These are phyloP conservation scores for Cyberlindnera japonica DNA, from an alignment of 805 yeast genomes.

Conservation along the genomic window DNA sequence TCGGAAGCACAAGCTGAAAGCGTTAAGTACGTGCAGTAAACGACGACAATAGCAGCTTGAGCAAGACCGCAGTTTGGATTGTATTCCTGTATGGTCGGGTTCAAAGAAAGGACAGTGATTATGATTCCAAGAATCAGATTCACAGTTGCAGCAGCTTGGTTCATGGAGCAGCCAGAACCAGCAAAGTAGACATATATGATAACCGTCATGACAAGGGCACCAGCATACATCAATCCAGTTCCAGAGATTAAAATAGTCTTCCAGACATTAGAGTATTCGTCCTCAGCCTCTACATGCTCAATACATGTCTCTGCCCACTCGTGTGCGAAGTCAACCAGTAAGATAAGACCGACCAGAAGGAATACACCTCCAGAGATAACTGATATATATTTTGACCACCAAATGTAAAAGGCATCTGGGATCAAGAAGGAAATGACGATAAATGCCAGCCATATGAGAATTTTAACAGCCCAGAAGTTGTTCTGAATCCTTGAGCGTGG, in stretches of 20 bases:
- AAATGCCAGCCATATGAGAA: conserved; percentile 54
- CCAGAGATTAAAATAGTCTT: conserved; percentile 78
- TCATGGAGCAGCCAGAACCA: conserved; percentile 77
- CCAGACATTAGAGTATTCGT: conserved; percentile 62
- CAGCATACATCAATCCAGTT: conserved; percentile 78
- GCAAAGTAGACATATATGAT: conserved; percentile 84
- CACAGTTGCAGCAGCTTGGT: conserved; percentile 78
- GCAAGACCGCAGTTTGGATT: conserved; percentile 97
- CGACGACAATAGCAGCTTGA: conserved; percentile 92
- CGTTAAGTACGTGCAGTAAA: conserved; percentile 87
- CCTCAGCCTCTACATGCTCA: conserved; percentile 82
- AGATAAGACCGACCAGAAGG: conserved; percentile 82
- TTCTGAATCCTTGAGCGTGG: conserved; percentile 84
- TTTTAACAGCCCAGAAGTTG: conserved; percentile 84
- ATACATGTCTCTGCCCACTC: conserved; percentile 98
- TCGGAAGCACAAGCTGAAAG: conserved; percentile 93
- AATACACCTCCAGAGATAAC: conserved; percentile 80
- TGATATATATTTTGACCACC: conserved; percentile 90
- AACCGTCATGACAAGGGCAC: conserved; percentile 66
- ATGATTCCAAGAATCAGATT: conserved; percentile 64
- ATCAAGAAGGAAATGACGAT: conserved; percentile 65
- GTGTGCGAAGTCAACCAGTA: conserved; percentile 95
- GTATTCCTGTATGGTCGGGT: conserved; percentile 81
- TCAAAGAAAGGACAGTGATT: conserved; percentile 67
- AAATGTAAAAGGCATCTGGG: conserved; percentile 82